Percentiles rank a stretch among this genome's conserved stretches.
These are phyloP conservation scores for Cotoneaster glaucophyllus DNA, from an alignment of 306 rosid genomes.

Conservation along the genomic window DNA sequence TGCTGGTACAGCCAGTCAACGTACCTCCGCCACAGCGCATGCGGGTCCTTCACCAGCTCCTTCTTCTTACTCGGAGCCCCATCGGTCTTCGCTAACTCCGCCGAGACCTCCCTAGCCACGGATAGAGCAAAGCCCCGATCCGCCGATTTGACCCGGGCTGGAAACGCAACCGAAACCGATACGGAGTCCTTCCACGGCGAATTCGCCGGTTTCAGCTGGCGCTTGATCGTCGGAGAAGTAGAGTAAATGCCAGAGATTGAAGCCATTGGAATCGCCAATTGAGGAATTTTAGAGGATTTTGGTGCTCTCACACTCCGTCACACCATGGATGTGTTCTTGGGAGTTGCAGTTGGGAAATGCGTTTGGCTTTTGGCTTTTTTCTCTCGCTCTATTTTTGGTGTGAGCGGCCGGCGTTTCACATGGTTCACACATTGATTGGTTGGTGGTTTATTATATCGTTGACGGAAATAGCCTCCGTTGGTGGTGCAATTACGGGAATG, in stretches of 20 bases:
- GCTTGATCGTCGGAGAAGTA: conserved; percentile 53
- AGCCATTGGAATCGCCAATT: conserved; percentile 36
- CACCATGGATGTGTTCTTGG: not conserved
- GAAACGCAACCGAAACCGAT: conserved; percentile 27
- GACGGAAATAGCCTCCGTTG: conserved; percentile 1
- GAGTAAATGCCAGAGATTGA: conserved; percentile 71
- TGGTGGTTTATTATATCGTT: not conserved
- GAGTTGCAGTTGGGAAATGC: not conserved
- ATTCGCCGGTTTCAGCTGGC: conserved; percentile 13
- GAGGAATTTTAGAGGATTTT: not conserved
- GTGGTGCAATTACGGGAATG: not conserved
- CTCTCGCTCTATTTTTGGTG: not conserved
- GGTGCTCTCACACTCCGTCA: not conserved
- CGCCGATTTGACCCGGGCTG: conserved; percentile 18
- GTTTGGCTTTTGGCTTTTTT: not conserved
- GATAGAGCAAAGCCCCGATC: conserved; percentile 27
- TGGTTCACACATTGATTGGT: conserved; percentile 30
- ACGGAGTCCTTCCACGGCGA: conserved; percentile 24
- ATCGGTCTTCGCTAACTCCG: conserved; percentile 28
- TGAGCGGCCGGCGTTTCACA: conserved; percentile 19
- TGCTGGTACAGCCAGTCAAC: conserved; percentile 93
- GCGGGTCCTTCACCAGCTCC: conserved; percentile 62
- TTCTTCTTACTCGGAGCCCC: conserved; percentile 14
- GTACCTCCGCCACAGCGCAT: conserved; percentile 68
- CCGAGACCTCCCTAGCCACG: conserved; percentile 62